Conservation (phyloP, 2,329 filamentous ascomycete genomes). For the Arthrobotrys entomopaga region DNA sequence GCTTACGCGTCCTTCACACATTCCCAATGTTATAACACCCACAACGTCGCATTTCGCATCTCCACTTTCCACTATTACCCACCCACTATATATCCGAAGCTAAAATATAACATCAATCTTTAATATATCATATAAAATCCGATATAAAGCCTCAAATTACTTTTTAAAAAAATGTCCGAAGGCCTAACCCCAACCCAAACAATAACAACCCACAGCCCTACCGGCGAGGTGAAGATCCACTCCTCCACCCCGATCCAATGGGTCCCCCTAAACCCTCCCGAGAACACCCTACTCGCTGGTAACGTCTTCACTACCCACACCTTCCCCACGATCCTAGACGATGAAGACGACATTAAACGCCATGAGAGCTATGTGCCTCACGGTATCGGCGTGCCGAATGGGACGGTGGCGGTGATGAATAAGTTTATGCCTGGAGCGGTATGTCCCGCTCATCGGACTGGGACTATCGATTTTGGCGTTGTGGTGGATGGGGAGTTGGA, state of each 20-base stretch:
- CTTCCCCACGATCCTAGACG: slow-evolving; percentile 20
- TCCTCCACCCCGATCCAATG: slow-evolving; percentile 18
- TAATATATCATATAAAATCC: too few species aligned
- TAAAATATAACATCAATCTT: too few species aligned
- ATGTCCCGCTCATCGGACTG: slow-evolving; percentile 67
- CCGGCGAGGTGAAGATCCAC: slow-evolving; percentile 9
- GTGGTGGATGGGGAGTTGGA: slow-evolving; percentile 68
- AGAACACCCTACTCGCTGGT: slow-evolving; percentile 21
- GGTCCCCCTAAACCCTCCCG: slow-evolving; percentile 13
- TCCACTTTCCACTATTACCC: too few species aligned
- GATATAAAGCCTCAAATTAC: too few species aligned
- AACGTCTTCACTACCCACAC: slow-evolving; percentile 37
- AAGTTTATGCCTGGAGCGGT: slow-evolving; percentile 65
- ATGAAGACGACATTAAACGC: slow-evolving; percentile 33
- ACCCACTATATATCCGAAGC: too few species aligned
- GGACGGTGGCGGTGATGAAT: slow-evolving; percentile 65
- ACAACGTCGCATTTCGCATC: too few species aligned
- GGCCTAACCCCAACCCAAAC: slow-evolving; percentile 36
- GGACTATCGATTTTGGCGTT: slow-evolving; percentile 68
- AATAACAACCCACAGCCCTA: slow-evolving; percentile 24
- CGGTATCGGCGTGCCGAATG: slow-evolving; percentile 57
- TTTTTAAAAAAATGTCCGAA: slow-evolving; percentile 16
- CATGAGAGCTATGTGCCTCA: slow-evolving; percentile 23
- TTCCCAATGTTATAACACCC: too few species aligned
- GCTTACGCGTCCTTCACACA: too few species aligned